Conservation (phyloP, 441 rosid genomes). For the Sinapis alba region DNA sequence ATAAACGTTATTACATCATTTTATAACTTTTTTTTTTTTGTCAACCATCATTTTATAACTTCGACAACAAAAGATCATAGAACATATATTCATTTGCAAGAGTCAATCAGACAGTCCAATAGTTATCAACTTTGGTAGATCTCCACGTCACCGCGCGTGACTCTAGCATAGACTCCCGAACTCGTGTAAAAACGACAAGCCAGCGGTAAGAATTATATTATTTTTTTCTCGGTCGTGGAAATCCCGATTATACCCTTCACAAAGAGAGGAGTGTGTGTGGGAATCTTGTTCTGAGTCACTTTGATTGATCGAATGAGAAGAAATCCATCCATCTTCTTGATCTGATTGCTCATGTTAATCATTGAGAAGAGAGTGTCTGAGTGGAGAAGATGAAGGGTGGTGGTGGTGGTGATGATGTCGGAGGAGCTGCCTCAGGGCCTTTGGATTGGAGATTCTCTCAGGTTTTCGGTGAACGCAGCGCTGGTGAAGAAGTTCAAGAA, state of each 20-base stretch:
- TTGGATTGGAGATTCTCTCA: slow-evolving; percentile 81
- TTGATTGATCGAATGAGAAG: slow-evolving; percentile 24
- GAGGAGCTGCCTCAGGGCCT: slow-evolving; percentile 45
- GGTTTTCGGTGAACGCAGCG: slow-evolving; percentile 74
- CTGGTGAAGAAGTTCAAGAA: slow-evolving; percentile 85
- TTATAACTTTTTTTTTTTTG: too few species aligned
- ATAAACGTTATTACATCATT: too few species aligned
- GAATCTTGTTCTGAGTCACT: slow-evolving; percentile 35
- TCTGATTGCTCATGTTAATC: not conserved
- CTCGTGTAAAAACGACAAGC: slow-evolving; percentile 23
- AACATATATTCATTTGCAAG: not conserved
- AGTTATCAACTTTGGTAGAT: not conserved
- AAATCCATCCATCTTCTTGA: too few species aligned
- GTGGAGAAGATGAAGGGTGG: slow-evolving; percentile 52
- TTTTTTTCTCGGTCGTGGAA: slow-evolving; percentile 20
- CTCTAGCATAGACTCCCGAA: slow-evolving; percentile 13
- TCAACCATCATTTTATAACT: too few species aligned
- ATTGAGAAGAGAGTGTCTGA: slow-evolving; percentile 18
- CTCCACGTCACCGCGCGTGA: slow-evolving; percentile 23
- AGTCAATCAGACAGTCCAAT: slow-evolving; percentile 4
- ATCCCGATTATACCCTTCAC: slow-evolving; percentile 1
- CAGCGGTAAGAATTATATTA: slow-evolving; percentile 14
- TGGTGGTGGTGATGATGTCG: slow-evolving; percentile 43
- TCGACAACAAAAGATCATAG: too few species aligned
- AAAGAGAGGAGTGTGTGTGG: slow-evolving; percentile 22